These are phyloP conservation scores for Ilyonectria robusta DNA, from an alignment of 2,329 filamentous ascomycete genomes.

Conservation along the genomic window DNA sequence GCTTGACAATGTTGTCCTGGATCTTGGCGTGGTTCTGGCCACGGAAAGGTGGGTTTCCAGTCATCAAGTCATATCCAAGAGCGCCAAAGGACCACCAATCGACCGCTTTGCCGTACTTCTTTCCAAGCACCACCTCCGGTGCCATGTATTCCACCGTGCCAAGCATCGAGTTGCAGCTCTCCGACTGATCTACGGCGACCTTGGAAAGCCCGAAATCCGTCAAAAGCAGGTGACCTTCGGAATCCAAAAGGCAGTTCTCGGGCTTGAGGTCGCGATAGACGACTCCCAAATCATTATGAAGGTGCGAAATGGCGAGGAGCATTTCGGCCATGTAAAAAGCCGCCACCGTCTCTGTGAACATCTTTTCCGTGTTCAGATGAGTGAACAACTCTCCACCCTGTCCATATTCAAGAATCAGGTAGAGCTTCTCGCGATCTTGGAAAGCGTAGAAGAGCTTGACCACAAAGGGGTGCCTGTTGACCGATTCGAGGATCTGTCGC, in stretches of 20 bases:
- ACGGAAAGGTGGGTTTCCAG: conserved; percentile 90
- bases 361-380: conserved; percentile 93
- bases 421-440: conserved; percentile 97
- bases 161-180: conserved; percentile 87
- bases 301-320: conserved; percentile 91
- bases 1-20: conserved; percentile 94
- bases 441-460: conserved; percentile 99
- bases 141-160: conserved; percentile 99
- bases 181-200: conserved; percentile 79
- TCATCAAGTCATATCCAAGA: conserved; percentile 92
- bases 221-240: conserved; percentile 90
- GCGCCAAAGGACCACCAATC: conserved; percentile 99
- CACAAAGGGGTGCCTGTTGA: conserved; percentile 97
- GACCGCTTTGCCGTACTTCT: conserved; percentile 92
- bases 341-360: conserved; percentile 91
- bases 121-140: conserved; percentile 90
- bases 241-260: conserved; percentile 94
- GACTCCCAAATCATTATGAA: conserved; percentile 92
- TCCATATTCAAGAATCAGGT: conserved; percentile 97
- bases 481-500: conserved; percentile 92
- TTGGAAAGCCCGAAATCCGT: conserved; percentile 99
- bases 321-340: conserved; percentile 99
- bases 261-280: conserved; percentile 98
- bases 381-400: conserved; percentile 97
- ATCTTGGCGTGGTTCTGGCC: conserved; percentile 95